Conservation (phyloP, 129 eudicot genomes). For the Tagetes erecta region DNA sequence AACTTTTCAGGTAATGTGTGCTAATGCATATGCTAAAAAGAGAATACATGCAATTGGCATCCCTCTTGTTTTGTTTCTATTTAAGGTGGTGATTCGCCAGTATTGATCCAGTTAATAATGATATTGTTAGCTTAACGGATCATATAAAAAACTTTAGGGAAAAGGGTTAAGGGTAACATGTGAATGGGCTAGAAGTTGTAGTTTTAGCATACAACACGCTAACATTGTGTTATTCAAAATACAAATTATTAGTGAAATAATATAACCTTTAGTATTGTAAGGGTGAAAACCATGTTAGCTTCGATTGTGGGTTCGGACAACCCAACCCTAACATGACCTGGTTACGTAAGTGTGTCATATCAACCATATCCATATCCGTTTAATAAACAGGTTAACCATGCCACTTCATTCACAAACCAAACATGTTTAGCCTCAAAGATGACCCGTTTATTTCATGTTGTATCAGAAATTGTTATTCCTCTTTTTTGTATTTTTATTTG, state of each 20-base stretch:
- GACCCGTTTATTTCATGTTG: neutral
- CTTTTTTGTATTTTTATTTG: too few species aligned
- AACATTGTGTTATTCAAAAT: neutral
- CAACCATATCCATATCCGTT: neutral
- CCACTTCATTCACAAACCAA: neutral
- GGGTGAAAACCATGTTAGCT: neutral
- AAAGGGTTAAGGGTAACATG: neutral
- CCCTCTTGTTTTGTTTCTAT: neutral
- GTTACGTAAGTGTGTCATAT: neutral
- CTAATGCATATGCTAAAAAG: neutral
- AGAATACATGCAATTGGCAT: neutral
- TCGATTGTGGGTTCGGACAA: neutral
- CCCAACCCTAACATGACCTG: neutral
- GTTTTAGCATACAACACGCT: neutral
- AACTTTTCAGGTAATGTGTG: constrained; percentile 72
- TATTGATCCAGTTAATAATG: neutral
- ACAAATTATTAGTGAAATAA: neutral
- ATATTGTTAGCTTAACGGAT: neutral
- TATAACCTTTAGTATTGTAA: neutral
- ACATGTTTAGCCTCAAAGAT: neutral
- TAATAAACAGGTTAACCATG: neutral
- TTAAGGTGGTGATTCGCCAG: neutral
- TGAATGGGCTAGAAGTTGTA: neutral
- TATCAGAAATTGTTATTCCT: neutral
- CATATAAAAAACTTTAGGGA: neutral